A percentile compares a stretch with the other conserved stretches of the same genome.
Conservation (phyloP, 129 eudicot species). For the Kitagawia praeruptora region DNA sequence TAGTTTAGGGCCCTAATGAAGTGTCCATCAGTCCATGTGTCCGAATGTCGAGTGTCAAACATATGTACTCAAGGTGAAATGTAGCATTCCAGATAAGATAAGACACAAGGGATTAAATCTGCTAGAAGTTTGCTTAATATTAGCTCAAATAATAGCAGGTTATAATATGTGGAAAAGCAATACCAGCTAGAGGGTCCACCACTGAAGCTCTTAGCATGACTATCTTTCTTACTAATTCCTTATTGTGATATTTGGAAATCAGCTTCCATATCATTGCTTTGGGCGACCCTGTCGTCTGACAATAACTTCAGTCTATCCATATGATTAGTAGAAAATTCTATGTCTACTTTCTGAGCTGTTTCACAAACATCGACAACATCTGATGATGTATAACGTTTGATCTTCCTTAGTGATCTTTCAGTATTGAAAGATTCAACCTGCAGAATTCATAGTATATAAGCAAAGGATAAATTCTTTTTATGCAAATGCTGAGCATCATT, state of each 20-base stretch:
- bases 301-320: conserved; percentile 29
- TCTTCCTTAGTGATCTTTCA: conserved; percentile 50
- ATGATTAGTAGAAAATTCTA: conserved; percentile 22
- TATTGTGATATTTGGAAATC: conserved; percentile 26
- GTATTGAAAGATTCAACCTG: conserved; percentile 72
- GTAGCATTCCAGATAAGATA: neutral
- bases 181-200: conserved; percentile 73
- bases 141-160: neutral
- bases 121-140: neutral
- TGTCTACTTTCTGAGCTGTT: conserved; percentile 21
- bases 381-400: conserved; percentile 53
- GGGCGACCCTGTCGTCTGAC: conserved; percentile 26
- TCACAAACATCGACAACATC: conserved; percentile 24
- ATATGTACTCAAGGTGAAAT: neutral
- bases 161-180: neutral
- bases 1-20: neutral
- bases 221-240: conserved; percentile 21
- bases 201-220: conserved; percentile 22
- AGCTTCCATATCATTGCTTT: conserved; percentile 32
- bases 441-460: conserved; percentile 7
- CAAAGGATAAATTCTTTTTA: neutral
- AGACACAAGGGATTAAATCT: neutral
- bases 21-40: neutral
- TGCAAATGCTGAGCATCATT: neutral
- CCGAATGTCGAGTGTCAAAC: neutral